These are phyloP conservation scores for Symbiodinium natans DNA, from an alignment of 73 alveolate species.

Conservation along the genomic window DNA sequence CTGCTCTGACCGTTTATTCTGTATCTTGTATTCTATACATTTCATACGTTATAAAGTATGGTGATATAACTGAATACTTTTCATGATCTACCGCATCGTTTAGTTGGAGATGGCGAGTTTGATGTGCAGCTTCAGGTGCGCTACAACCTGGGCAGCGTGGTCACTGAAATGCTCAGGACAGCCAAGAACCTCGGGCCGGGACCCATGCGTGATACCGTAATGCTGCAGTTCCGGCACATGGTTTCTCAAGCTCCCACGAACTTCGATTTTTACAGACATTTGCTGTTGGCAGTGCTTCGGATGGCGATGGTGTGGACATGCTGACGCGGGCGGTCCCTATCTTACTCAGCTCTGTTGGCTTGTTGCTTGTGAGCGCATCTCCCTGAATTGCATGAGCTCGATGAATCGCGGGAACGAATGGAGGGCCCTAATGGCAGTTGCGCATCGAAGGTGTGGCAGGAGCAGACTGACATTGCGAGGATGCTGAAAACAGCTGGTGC, in stretches of 20 bases:
- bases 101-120: too few species aligned
- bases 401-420: too few species aligned
- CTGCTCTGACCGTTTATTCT: too few species aligned
- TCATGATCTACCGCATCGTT: too few species aligned
- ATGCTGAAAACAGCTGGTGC: background rate
- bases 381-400: background rate
- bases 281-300: conserved; percentile 23
- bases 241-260: too few species aligned
- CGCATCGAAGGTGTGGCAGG: background rate
- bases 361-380: background rate
- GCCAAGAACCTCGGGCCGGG: conserved; percentile 56
- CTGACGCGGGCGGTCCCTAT: conserved; percentile 43
- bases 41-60: too few species aligned
- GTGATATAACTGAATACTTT: too few species aligned
- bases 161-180: conserved; percentile 52
- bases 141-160: background rate
- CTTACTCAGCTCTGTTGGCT: background rate
- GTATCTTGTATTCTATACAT: too few species aligned
- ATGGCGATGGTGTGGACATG: conserved; percentile 71
- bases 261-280: too few species aligned
- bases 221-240: too few species aligned
- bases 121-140: conserved; percentile 41
- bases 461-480: background rate
- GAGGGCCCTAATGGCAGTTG: too few species aligned
- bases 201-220: background rate